Conservation (phyloP, 345 rosid species). For the Pelargonium nanum region DNA sequence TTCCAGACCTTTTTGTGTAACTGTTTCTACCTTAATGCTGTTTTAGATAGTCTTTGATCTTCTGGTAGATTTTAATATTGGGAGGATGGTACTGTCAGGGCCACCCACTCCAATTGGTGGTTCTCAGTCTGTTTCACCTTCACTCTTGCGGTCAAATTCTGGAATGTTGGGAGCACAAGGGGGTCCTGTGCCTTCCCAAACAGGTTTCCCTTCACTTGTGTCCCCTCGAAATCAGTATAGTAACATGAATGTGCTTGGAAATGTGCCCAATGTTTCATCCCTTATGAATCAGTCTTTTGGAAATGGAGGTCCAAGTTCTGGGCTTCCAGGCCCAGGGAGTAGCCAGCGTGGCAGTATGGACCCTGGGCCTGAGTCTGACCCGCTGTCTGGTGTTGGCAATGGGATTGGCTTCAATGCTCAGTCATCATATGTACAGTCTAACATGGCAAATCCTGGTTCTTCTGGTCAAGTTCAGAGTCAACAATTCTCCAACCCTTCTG, state of each 20-base stretch:
- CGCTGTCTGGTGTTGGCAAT: conserved; percentile 52
- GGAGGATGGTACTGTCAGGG: conserved; percentile 76
- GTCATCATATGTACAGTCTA: conserved; percentile 44
- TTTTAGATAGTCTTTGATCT: conserved; percentile 16
- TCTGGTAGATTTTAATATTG: conserved; percentile 16
- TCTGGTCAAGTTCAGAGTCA: conserved; percentile 73
- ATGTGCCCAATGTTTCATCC: conserved; percentile 63
- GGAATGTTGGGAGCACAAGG: conserved; percentile 74
- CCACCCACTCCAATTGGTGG: conserved; percentile 68
- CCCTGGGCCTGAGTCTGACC: conserved; percentile 67
- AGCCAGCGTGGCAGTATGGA: conserved; percentile 51
- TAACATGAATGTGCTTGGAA: conserved; percentile 73
- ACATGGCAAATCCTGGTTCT: conserved; percentile 53
- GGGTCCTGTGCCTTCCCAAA: conserved; percentile 56
- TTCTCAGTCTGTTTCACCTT: conserved; percentile 57
- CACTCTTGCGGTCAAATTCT: conserved; percentile 61
- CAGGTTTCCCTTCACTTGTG: conserved; percentile 53
- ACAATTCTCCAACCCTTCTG: conserved; percentile 48
- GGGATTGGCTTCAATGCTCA: conserved; percentile 51
- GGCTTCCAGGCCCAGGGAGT: conserved; percentile 39
- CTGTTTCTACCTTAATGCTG: conserved; percentile 25
- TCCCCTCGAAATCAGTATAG: conserved; percentile 64
- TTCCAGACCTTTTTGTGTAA: conserved; percentile 17
- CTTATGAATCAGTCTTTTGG: conserved; percentile 80
- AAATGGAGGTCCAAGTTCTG: conserved; percentile 51